A percentile compares a stretch with the other conserved stretches of the same genome.
phyloP scores from a whole-genome alignment of 2,329 filamentous ascomycete genomes.

The Mycosphaerella sp. region DNA sequence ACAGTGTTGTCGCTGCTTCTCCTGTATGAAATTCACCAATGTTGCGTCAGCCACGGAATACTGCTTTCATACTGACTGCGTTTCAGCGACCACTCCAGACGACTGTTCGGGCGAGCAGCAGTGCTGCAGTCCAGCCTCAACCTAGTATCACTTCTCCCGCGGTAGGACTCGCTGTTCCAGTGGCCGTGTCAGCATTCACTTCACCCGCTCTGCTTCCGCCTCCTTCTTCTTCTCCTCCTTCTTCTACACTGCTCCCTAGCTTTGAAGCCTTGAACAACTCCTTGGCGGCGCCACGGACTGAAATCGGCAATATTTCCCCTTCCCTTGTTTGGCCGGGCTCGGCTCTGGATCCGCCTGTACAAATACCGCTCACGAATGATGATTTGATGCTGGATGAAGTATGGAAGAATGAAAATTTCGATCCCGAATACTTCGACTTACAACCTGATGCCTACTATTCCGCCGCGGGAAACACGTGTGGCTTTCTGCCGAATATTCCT shows the following conservation, averaged over 20 bases:
- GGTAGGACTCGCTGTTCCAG: not conserved
- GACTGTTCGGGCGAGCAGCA: not conserved
- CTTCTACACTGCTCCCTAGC: not conserved
- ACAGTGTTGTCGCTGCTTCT: constrained; percentile 6
- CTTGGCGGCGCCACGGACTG: not conserved
- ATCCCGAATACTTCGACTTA: constrained; percentile 31
- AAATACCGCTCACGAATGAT: constrained; percentile 15
- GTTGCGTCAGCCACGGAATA: not conserved
- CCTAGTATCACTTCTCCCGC: not conserved
- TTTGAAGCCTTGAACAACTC: not conserved
- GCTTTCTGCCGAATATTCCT: constrained; percentile 29
- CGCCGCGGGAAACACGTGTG: constrained; percentile 29
- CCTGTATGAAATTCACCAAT: not conserved
- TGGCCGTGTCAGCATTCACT: not conserved
- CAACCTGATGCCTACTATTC: constrained; percentile 29
- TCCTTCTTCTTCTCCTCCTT: not conserved
- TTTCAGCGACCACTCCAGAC: not conserved
- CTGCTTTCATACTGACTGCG: not conserved
- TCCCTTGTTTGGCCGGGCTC: constrained; percentile 10
- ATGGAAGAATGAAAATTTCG: constrained; percentile 24
- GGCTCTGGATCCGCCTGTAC: constrained; percentile 8
- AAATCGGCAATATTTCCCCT: not conserved
- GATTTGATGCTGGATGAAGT: constrained; percentile 19
- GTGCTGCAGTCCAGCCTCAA: not conserved
- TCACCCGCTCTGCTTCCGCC: not conserved